Percentiles rank a stretch among this genome's conserved stretches.
Conservation (phyloP, 768 basidiomycete species). For the Candolleomyces efflorescens region DNA sequence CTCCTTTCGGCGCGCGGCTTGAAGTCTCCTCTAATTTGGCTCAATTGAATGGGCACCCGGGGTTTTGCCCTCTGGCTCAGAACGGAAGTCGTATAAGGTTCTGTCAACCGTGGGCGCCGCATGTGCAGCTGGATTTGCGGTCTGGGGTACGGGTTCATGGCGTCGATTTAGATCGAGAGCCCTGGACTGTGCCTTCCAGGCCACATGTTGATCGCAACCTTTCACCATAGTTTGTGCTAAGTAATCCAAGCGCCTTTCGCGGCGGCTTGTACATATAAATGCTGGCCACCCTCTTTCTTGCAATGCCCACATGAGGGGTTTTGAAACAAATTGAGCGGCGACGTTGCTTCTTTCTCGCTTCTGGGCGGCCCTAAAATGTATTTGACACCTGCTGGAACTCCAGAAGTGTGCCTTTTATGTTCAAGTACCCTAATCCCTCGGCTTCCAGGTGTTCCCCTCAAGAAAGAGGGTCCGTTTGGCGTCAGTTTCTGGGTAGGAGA, state of each 20-base stretch:
- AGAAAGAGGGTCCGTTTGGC: neutral
- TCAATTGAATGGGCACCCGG: neutral
- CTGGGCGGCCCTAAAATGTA: neutral
- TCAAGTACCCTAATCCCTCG: neutral
- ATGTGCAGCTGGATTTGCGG: neutral
- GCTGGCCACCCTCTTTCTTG: neutral
- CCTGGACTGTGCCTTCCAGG: neutral
- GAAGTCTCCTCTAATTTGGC: conserved; percentile 1
- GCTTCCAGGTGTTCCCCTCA: neutral
- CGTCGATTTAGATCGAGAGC: neutral
- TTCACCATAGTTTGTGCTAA: neutral
- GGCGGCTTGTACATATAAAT: neutral
- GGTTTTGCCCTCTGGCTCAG: neutral
- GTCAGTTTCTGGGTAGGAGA: neutral
- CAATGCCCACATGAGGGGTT: neutral
- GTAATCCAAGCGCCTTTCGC: neutral
- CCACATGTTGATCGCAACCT: conserved; percentile 2
- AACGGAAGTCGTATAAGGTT: neutral
- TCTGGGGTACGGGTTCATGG: conserved; percentile 6
- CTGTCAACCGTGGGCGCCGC: neutral
- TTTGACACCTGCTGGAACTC: neutral
- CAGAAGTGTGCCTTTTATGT: neutral
- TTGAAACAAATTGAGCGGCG: neutral
- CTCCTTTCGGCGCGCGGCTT: neutral
- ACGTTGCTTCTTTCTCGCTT: neutral